These are phyloP conservation scores for Lentinula boryana DNA, from an alignment of 768 basidiomycete genomes.

Conservation along the genomic window DNA sequence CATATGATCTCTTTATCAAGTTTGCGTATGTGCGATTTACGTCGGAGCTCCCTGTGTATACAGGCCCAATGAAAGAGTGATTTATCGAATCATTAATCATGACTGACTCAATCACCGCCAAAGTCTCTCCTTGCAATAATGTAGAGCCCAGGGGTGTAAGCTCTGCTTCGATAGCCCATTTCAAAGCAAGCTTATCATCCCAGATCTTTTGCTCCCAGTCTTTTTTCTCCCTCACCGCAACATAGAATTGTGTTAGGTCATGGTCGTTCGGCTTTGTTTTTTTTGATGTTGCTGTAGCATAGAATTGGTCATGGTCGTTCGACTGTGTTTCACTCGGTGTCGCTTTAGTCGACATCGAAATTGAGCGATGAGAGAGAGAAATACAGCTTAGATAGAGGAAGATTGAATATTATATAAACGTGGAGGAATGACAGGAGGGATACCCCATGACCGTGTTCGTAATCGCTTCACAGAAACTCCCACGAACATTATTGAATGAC, in stretches of 20 bases:
- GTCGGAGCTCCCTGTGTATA: neutral
- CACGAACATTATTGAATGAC: no score
- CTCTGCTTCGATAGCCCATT: slow-evolving; percentile 2
- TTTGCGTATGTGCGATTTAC: neutral
- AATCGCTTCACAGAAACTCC: no score
- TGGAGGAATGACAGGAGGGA: no score
- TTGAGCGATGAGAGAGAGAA: no score
- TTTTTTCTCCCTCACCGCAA: neutral
- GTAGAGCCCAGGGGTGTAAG: neutral
- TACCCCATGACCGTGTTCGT: no score
- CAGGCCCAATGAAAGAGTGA: neutral
- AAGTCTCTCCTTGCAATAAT: neutral
- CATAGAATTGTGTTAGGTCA: neutral
- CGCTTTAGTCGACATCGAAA: no score
- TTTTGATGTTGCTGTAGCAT: no score
- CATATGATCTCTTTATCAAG: neutral
- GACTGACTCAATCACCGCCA: neutral
- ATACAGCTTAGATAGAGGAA: no score
- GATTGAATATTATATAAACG: no score
- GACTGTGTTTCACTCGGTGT: no score
- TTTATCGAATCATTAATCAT: neutral
- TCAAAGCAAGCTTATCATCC: neutral
- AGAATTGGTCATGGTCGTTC: no score
- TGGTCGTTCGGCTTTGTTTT: neutral
- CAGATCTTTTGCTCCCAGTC: neutral